A percentile compares a stretch with the other conserved stretches of the same genome.
phyloP scores from a whole-genome alignment of 257 asterid genomes.

The Orobanche coerulescens region DNA sequence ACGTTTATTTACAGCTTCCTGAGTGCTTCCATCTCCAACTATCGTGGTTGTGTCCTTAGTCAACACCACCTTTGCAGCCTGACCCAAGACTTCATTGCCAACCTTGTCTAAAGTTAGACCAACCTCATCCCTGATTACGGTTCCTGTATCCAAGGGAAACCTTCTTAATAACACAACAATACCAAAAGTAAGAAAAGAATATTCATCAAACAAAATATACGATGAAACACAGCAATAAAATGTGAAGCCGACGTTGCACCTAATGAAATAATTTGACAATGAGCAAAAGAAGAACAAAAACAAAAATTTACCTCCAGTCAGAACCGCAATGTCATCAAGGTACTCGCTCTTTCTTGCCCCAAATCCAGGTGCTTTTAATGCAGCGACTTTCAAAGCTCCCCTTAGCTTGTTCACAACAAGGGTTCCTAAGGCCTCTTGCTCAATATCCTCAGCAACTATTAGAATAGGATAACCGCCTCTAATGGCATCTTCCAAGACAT shows the following conservation, averaged over 20 bases:
- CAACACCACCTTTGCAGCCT: constrained; percentile 91
- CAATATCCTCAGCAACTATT: constrained; percentile 93
- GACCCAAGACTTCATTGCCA: constrained; percentile 79
- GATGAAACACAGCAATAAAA: not conserved
- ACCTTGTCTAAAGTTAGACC: constrained; percentile 88
- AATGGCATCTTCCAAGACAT: constrained; percentile 80
- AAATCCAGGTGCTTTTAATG: constrained; percentile 98
- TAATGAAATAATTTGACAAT: not conserved
- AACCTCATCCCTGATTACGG: constrained; percentile 88
- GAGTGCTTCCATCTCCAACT: constrained; percentile 96
- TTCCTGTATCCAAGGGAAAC: constrained; percentile 40
- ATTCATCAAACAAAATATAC: not conserved
- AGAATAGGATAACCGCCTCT: constrained; percentile 78
- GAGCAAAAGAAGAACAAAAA: constrained; percentile 3
- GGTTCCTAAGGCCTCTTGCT: constrained; percentile 98
- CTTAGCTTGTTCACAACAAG: constrained; percentile 92
- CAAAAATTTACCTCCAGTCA: constrained; percentile 71
- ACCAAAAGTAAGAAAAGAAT: not conserved
- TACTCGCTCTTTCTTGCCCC: constrained; percentile 95
- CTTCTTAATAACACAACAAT: not conserved
- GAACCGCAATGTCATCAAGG: constrained; percentile 90
- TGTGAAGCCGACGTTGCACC: not conserved
- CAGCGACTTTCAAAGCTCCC: constrained; percentile 89
- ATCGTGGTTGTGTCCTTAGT: constrained; percentile 87
- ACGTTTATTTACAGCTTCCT: constrained; percentile 77